These are phyloP conservation scores for Vaccinium myrtillus DNA, from an alignment of 148 eudicot species.

Conservation along the genomic window DNA sequence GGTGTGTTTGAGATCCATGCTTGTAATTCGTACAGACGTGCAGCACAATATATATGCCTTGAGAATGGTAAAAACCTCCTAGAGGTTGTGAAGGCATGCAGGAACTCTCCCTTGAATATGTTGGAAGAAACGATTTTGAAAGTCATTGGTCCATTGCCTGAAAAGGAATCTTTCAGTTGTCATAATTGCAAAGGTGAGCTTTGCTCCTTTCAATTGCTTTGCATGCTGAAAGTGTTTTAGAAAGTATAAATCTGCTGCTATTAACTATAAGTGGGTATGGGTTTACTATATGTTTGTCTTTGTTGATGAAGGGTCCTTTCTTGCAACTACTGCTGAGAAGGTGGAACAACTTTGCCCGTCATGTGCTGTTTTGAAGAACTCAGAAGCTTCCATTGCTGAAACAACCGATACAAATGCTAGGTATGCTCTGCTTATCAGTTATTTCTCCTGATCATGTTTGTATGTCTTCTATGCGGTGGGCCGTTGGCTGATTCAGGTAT, in stretches of 20 bases:
- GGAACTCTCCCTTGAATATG: slow-evolving; percentile 39
- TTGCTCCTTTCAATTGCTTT: slow-evolving; percentile 8
- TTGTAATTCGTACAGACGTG: slow-evolving; percentile 67
- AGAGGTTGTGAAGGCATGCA: slow-evolving; percentile 68
- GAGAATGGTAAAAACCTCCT: slow-evolving; percentile 79
- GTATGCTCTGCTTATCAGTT: slow-evolving; percentile 39
- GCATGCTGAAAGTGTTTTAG: not conserved
- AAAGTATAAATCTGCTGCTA: not conserved
- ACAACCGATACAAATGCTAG: slow-evolving; percentile 44
- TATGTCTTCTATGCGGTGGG: not conserved
- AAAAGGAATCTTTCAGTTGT: slow-evolving; percentile 47
- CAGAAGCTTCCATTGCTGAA: slow-evolving; percentile 34
- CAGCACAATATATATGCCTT: slow-evolving; percentile 76
- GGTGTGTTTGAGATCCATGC: slow-evolving; percentile 89
- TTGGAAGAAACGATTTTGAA: slow-evolving; percentile 54
- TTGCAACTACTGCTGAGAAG: slow-evolving; percentile 45
- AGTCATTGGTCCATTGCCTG: slow-evolving; percentile 61
- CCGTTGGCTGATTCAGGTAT: not conserved
- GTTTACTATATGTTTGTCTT: slow-evolving; percentile 10
- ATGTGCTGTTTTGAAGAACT: slow-evolving; percentile 45
- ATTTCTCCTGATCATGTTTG: not conserved
- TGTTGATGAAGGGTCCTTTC: slow-evolving; percentile 50
- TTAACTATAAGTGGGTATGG: not conserved
- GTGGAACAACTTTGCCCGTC: slow-evolving; percentile 54
- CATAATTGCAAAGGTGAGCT: slow-evolving; percentile 60